phyloP scores from a whole-genome alignment of 257 asterid species.

The Solanum lycopersicoides region DNA sequence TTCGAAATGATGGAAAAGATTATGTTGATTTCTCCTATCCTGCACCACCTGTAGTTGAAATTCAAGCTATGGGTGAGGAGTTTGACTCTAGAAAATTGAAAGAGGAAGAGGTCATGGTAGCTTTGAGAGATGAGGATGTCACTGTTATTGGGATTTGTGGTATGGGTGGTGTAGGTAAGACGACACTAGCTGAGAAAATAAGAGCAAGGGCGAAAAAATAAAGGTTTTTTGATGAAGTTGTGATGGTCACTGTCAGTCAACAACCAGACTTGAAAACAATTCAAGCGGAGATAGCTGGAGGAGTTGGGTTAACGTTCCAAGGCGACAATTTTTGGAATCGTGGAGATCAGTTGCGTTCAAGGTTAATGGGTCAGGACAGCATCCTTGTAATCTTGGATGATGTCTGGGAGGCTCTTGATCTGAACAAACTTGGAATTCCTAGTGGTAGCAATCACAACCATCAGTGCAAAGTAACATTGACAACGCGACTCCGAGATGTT shows the following conservation, averaged over 20 bases:
- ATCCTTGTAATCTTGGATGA: conserved; percentile 23
- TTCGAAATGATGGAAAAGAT: background rate
- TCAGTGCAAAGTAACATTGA: conserved; percentile 10
- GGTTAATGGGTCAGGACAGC: background rate
- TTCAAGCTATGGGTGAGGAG: background rate
- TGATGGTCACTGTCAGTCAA: background rate
- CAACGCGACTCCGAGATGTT: background rate
- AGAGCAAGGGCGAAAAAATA: background rate
- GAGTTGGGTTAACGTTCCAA: background rate
- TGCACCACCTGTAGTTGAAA: background rate
- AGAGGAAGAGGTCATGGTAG: background rate
- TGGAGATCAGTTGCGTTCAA: background rate
- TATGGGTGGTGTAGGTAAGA: conserved; percentile 1
- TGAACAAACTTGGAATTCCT: conserved; percentile 12
- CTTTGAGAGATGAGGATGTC: background rate
- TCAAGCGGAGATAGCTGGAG: background rate
- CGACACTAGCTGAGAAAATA: background rate
- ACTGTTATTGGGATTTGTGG: conserved; percentile 2
- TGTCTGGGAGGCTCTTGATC: conserved; percentile 10
- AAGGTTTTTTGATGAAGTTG: background rate
- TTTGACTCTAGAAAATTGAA: background rate
- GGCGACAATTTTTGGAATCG: background rate
- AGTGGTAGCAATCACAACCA: background rate
- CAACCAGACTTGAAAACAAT: background rate
- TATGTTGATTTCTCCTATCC: background rate